Evolutionary conservation across 2,329 filamentous ascomycete genomes (phyloP).

Genomic region (Exserohilum turcica): DNA sequence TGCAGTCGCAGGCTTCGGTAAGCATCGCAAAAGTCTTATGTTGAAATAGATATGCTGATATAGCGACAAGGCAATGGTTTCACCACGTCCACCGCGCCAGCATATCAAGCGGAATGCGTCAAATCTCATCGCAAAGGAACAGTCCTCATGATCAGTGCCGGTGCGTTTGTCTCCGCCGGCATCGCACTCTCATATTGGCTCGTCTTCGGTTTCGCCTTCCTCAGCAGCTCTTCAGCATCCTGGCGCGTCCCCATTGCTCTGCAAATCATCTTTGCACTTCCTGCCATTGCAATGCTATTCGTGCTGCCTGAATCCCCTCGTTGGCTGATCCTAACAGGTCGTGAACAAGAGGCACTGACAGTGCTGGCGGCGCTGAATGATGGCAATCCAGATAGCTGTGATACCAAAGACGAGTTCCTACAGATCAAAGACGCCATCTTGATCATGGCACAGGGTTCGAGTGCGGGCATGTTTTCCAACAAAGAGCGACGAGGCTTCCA

Average conservation of each 20-base stretch:
- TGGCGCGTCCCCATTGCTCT: slow-evolving; percentile 64
- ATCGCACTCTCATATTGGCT: slow-evolving; percentile 60
- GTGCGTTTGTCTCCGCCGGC: slow-evolving; percentile 56
- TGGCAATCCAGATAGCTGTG: slow-evolving; percentile 28
- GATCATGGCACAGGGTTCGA: slow-evolving; percentile 37
- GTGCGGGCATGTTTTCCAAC: slow-evolving; percentile 32
- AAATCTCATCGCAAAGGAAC: slow-evolving; percentile 52
- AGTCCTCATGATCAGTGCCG: slow-evolving; percentile 56
- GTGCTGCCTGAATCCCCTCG: slow-evolving; percentile 63
- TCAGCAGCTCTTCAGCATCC: slow-evolving; percentile 36
- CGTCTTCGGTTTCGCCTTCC: slow-evolving; percentile 58
- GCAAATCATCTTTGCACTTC: slow-evolving; percentile 61
- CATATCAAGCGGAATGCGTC: slow-evolving; percentile 59
- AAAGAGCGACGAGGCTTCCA: slow-evolving; percentile 50
- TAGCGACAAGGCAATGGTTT: slow-evolving; percentile 54
- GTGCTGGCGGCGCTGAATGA: slow-evolving; percentile 43
- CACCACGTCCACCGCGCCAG: slow-evolving; percentile 58
- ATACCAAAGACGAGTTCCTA: slow-evolving; percentile 49
- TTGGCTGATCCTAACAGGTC: slow-evolving; percentile 63
- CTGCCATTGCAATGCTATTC: slow-evolving; percentile 59
- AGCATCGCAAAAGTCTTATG: slow-evolving; percentile 29
- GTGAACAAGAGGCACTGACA: slow-evolving; percentile 51
- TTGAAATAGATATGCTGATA: neutral
- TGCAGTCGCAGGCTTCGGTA: slow-evolving; percentile 55
- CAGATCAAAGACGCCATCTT: slow-evolving; percentile 44